Conservation (phyloP, 139 green algal species). For the Picochlorum sp. region DNA sequence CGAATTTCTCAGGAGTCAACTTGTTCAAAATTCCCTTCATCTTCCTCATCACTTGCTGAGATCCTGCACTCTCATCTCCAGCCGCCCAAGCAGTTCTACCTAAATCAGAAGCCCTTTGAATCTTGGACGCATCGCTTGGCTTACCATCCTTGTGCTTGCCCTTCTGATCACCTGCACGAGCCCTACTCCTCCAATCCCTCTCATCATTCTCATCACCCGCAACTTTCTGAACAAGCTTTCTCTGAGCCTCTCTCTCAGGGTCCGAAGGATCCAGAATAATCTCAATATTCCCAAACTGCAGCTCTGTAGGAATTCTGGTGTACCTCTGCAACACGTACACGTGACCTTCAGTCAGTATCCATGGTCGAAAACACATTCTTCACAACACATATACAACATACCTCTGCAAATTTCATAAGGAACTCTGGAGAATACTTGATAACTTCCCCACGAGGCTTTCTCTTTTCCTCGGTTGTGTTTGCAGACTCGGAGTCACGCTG, state of each 20-base stretch:
- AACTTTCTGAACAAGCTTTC: constrained; percentile 37
- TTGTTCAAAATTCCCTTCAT: constrained; percentile 99
- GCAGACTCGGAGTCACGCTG: not conserved
- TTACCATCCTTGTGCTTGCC: not conserved
- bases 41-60: constrained; percentile 66
- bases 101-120: constrained; percentile 60
- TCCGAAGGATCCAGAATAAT: constrained; percentile 53
- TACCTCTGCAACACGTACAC: constrained; percentile 38
- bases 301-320: constrained; percentile 43
- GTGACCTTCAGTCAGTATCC: not conserved
- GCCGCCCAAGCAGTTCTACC: constrained; percentile 61
- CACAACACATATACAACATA: constrained; percentile 14
- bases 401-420: constrained; percentile 66
- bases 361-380: not conserved
- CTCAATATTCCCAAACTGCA: constrained; percentile 53
- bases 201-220: constrained; percentile 12
- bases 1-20: constrained; percentile 99
- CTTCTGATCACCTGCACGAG: constrained; percentile 7
- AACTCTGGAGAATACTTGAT: constrained; percentile 59
- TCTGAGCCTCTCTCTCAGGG: constrained; percentile 48
- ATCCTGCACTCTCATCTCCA: not conserved
- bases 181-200: constrained; percentile 44
- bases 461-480: constrained; percentile 23
- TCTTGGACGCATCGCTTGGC: constrained; percentile 29
- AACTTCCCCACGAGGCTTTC: constrained; percentile 43